These are phyloP conservation scores for Chalciporus sp. DNA, from an alignment of 1,284 basidiomycete species.

Conservation along the genomic window DNA sequence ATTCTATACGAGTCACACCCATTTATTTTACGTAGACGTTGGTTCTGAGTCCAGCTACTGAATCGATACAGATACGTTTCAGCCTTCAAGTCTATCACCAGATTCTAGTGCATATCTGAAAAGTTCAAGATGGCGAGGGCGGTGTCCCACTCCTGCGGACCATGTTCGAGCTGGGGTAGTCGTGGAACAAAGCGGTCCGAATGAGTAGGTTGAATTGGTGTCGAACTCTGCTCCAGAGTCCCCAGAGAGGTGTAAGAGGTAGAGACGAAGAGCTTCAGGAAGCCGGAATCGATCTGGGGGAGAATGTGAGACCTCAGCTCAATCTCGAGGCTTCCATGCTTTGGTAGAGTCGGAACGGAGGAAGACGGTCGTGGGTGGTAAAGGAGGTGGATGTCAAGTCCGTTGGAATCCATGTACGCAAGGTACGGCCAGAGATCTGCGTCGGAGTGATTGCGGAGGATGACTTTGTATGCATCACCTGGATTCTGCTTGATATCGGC, in stretches of 20 bases:
- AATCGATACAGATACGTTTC: background rate
- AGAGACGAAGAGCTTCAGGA: slow-evolving; percentile 50
- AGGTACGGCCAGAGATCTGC: slow-evolving; percentile 49
- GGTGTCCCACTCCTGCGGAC: slow-evolving; percentile 36
- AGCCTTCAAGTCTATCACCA: background rate
- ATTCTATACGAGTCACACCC: background rate
- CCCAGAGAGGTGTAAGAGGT: slow-evolving; percentile 45
- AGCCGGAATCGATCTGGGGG: slow-evolving; percentile 40
- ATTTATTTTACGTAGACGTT: background rate
- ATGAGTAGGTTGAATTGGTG: slow-evolving; percentile 19
- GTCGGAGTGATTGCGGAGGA: slow-evolving; percentile 43
- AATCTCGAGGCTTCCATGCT: slow-evolving; percentile 39
- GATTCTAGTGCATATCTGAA: slow-evolving; percentile 10
- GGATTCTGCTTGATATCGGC: slow-evolving; percentile 39
- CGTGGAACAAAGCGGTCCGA: slow-evolving; percentile 12
- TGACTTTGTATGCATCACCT: slow-evolving; percentile 40
- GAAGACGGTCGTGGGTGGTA: slow-evolving; percentile 39
- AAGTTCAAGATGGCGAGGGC: slow-evolving; percentile 28
- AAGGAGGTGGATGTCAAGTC: slow-evolving; percentile 46
- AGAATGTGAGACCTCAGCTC: slow-evolving; percentile 39
- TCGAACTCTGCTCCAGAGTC: slow-evolving; percentile 42
- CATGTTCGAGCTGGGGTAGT: slow-evolving; percentile 7
- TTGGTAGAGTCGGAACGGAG: slow-evolving; percentile 38
- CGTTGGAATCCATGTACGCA: slow-evolving; percentile 48
- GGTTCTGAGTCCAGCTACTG: slow-evolving; percentile 14